phyloP scores from a whole-genome alignment of 805 yeast genomes.

The Saturnispora bothae region DNA sequence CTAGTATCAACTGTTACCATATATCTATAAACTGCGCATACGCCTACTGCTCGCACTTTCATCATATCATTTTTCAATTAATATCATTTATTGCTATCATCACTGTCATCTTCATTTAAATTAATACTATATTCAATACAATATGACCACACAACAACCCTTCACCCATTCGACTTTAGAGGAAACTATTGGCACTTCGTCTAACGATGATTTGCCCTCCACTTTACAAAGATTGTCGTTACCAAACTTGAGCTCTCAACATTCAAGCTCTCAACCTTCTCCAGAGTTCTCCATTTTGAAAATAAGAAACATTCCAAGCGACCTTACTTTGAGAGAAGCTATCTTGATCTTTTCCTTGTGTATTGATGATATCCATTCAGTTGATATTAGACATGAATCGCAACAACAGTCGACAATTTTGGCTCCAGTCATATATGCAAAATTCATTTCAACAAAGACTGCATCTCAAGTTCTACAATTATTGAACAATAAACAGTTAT shows the following conservation, averaged over 20 bases:
- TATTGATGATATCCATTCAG: slow-evolving; percentile 40
- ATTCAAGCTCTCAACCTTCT: not conserved
- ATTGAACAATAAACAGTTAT: slow-evolving; percentile 33
- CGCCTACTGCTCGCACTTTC: no score
- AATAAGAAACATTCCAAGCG: slow-evolving; percentile 50
- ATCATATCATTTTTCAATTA: no score
- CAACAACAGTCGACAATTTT: slow-evolving; percentile 10
- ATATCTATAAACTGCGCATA: no score
- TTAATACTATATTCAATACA: no score
- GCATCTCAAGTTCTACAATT: slow-evolving; percentile 34
- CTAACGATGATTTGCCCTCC: slow-evolving; percentile 11
- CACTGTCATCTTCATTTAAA: no score
- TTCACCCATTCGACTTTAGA: not conserved
- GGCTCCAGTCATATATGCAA: slow-evolving; percentile 33
- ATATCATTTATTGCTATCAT: no score
- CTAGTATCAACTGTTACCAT: not conserved
- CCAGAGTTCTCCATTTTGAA: slow-evolving; percentile 21
- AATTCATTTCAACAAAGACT: slow-evolving; percentile 32
- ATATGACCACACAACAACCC: not conserved
- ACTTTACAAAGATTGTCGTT: slow-evolving; percentile 11
- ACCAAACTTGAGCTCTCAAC: slow-evolving; percentile 1
- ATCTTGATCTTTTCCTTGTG: slow-evolving; percentile 58
- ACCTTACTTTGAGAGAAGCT: slow-evolving; percentile 57
- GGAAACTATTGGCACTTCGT: not conserved
- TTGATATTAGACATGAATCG: slow-evolving; percentile 27